Conservation (phyloP, 768 basidiomycete genomes). For the Lentinula raphanica region DNA sequence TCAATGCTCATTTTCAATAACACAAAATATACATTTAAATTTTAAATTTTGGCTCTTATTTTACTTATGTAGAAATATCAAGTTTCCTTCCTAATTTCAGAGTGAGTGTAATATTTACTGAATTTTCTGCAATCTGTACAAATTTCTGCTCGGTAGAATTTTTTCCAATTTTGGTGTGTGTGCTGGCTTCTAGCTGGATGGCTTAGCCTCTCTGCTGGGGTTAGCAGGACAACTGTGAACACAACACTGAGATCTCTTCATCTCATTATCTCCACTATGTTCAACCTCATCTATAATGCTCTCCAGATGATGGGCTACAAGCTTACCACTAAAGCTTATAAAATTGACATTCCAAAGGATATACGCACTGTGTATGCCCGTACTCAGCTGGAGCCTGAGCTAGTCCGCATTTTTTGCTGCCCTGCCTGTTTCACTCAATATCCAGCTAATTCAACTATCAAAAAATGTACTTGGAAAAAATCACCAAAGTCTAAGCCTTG, state of each 20-base stretch:
- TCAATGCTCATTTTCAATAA: too few species aligned
- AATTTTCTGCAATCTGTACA: too few species aligned
- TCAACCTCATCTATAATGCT: background rate
- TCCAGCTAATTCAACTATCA: constrained; percentile 11
- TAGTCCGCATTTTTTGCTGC: constrained; percentile 21
- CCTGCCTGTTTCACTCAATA: constrained; percentile 19
- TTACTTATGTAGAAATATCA: too few species aligned
- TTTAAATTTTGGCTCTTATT: too few species aligned
- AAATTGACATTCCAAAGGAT: constrained; percentile 9
- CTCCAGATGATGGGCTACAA: background rate
- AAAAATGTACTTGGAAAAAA: constrained; percentile 13
- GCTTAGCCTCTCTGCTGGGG: constrained; percentile 4
- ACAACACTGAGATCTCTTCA: constrained; percentile 7
- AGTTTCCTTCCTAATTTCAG: too few species aligned
- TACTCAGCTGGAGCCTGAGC: constrained; percentile 16
- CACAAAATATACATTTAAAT: too few species aligned
- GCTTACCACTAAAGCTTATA: background rate
- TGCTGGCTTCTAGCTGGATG: constrained; percentile 9
- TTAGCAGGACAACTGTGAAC: constrained; percentile 2
- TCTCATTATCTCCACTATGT: constrained; percentile 1
- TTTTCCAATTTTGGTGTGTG: too few species aligned
- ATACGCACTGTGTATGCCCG: constrained; percentile 17
- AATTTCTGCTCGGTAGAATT: too few species aligned
- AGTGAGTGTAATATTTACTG: too few species aligned
- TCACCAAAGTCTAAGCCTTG: constrained; percentile 16